These are phyloP conservation scores for Albophoma yamanashiensis DNA, from an alignment of 2,329 filamentous ascomycete genomes.

Conservation along the genomic window DNA sequence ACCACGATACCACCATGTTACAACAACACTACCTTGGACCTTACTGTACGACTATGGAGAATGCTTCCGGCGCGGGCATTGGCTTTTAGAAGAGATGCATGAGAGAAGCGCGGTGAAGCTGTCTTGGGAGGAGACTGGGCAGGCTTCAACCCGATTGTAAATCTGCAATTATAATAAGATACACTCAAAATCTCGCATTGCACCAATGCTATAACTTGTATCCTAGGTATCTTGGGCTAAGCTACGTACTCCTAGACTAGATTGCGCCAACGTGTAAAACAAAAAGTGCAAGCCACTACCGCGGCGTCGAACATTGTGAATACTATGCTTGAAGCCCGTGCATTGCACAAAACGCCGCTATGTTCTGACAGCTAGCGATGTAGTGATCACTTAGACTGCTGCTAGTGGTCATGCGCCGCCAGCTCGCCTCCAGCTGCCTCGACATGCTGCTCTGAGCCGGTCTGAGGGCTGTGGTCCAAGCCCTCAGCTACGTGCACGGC, in stretches of 20 bases:
- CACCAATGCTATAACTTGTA: conserved; percentile 4
- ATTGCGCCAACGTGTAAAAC: neutral
- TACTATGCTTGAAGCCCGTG: neutral
- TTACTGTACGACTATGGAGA: neutral
- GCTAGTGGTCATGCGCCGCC: neutral
- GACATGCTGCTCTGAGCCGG: neutral
- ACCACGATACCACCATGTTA: neutral
- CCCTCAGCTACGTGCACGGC: neutral
- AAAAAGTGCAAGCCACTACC: neutral
- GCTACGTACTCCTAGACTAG: neutral
- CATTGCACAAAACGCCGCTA: neutral
- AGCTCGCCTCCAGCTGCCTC: neutral
- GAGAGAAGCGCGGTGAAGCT: neutral
- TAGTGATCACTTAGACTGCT: neutral
- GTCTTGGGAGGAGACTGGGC: neutral
- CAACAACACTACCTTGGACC: neutral
- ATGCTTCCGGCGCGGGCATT: neutral
- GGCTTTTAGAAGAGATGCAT: neutral
- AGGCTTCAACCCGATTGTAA: neutral
- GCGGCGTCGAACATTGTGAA: neutral
- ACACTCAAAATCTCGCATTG: neutral
- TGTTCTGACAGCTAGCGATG: neutral
- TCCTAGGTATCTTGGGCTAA: conserved; percentile 8
- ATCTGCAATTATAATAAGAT: neutral
- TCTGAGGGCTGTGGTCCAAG: neutral